Percentiles rank a stretch among this genome's conserved stretches.
Conservation (phyloP, 768 basidiomycete species). For the Trametes meyenii region DNA sequence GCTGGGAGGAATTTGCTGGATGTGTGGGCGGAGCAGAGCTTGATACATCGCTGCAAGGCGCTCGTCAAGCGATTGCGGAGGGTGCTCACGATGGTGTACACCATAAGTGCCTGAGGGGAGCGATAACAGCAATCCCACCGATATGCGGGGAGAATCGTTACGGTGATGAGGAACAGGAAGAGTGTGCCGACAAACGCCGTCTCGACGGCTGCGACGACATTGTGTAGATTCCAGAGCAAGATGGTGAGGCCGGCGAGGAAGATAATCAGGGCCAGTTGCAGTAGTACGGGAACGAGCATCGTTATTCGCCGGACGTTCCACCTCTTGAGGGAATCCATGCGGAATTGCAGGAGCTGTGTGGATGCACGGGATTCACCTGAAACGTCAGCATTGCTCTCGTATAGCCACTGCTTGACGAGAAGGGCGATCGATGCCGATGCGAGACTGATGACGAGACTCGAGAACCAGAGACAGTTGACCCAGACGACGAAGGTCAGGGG, state of each 20-base stretch:
- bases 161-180: conserved; percentile 8
- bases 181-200: conserved; percentile 6
- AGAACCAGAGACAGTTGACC: conserved; percentile 32
- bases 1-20: not conserved
- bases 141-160: conserved; percentile 11
- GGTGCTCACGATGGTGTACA: conserved; percentile 1
- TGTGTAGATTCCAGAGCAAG: conserved; percentile 24
- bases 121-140: conserved; percentile 20
- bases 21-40: not conserved
- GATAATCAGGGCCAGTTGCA: conserved; percentile 25
- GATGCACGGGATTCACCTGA: conserved; percentile 28
- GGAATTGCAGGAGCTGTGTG: conserved; percentile 28
- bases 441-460: conserved; percentile 31
- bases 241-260: conserved; percentile 30
- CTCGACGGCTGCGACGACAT: conserved; percentile 19
- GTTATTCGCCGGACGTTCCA: conserved; percentile 28
- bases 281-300: conserved; percentile 23
- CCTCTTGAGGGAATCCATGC: conserved; percentile 25
- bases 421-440: conserved; percentile 29
- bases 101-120: conserved; percentile 20
- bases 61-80: not conserved
- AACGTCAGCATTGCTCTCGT: conserved; percentile 22
- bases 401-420: conserved; percentile 34
- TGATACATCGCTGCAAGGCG: not conserved
- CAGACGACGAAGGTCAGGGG: conserved; percentile 6